These are phyloP conservation scores for Exophiala alcalophila DNA, from an alignment of 2,329 filamentous ascomycete species.

Conservation along the genomic window DNA sequence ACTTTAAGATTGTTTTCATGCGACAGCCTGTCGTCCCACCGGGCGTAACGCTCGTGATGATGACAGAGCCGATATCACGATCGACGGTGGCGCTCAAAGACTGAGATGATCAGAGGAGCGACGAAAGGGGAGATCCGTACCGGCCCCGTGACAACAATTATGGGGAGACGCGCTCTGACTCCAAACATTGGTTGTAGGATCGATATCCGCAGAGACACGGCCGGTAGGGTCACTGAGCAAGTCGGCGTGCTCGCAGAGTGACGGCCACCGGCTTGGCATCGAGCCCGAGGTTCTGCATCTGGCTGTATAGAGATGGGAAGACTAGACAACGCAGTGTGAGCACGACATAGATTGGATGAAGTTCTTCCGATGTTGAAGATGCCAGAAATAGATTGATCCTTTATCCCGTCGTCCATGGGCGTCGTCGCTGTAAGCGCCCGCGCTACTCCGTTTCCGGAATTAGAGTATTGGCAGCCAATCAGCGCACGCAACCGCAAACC, in stretches of 20 bases:
- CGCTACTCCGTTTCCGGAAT: neutral
- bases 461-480: slow-evolving; percentile 3
- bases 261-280: too few species aligned
- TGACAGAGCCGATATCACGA: neutral
- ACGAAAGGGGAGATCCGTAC: too few species aligned
- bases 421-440: slow-evolving; percentile 2
- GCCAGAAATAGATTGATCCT: slow-evolving; percentile 2
- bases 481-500: neutral
- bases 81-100: neutral
- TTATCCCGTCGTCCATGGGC: too few species aligned
- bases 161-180: too few species aligned
- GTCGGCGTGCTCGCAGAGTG: neutral
- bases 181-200: neutral
- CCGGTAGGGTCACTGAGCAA: neutral
- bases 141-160: too few species aligned
- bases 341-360: neutral
- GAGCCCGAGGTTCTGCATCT: too few species aligned
- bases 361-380: neutral
- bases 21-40: too few species aligned
- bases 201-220: neutral
- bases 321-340: too few species aligned
- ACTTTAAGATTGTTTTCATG: too few species aligned
- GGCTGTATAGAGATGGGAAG: too few species aligned
- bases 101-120: neutral
- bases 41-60: too few species aligned